Base-by-base conservation (phyloP, 2,329 filamentous ascomycete species). In the Penicillium sp. region DNA sequence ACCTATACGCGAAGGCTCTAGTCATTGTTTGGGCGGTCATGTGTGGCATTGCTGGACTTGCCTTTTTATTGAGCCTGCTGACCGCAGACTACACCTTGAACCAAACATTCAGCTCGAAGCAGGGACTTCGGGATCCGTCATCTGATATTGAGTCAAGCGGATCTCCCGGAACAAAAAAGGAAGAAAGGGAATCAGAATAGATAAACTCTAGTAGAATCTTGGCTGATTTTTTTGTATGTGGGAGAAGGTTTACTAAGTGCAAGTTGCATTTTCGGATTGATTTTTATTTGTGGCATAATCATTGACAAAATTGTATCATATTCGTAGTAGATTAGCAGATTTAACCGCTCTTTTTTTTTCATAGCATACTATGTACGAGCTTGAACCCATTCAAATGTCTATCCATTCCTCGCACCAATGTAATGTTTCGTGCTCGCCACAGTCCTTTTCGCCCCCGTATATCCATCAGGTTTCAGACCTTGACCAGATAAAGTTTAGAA, bases 11-110 rank as follows among this genome's bases (percentile, higher is more conserved):
- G 1, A 77, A 82, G 61, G 75, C 77, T 7, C 63, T 85, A 61
- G 75, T 72, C 53, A 77, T 77, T 14, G 78, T 85, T 31, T 85
- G 81, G 78, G 77, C 80, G 34, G 76, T 83, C 14, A 78, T 83
- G 74, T 76, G 77, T 50, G 81, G 72, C 0, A 68, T 85, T 34
- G 72, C 75, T 16, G 80, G 69, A 0, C 62, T 82, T 1, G 80
- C 78, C 2, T 67, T 84, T 16, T 49, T 83, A 18, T 70, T 78
- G 43, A 83, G 78, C 62, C 53, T 81, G 1, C 78, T 81, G 54
- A 80, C 82, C 3, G 78, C 82, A 63, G 75, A 67, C 6, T 76
- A 78, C 62, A 53, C 48, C 8, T 28, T 60, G 28, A 55, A 60
- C 26, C 48, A 52, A 13, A 36, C 48, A 1, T 51, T 59, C 23